phyloP scores from a whole-genome alignment of 495 filamentous ascomycete species.

The Aspergillus panamensis region DNA sequence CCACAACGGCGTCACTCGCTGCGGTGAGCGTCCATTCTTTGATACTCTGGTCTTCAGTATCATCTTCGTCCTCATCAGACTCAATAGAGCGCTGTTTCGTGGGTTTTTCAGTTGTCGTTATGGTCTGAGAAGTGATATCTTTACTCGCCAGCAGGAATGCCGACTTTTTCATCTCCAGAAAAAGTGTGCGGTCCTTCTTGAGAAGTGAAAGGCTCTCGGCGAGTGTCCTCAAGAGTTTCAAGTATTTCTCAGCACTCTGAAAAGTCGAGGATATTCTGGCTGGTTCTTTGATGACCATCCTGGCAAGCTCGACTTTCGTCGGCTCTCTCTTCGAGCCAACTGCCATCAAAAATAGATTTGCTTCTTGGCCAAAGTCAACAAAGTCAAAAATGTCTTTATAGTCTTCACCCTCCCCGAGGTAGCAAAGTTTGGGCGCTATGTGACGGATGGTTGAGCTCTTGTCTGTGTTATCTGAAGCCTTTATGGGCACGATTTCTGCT shows the following conservation, averaged over 20 bases:
- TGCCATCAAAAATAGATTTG: conserved; percentile 81
- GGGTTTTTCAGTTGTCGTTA: conserved; percentile 18
- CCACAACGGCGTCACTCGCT: conserved; percentile 68
- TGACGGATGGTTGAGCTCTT: conserved; percentile 38
- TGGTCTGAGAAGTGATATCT: conserved; percentile 54
- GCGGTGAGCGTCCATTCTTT: conserved; percentile 71
- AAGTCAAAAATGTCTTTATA: conserved; percentile 95
- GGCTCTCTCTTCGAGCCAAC: conserved; percentile 90
- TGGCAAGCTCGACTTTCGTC: conserved; percentile 76
- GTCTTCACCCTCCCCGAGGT: conserved; percentile 68
- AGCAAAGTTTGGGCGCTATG: conserved; percentile 65
- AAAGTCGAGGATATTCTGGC: conserved; percentile 72
- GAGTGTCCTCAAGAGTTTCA: conserved; percentile 72
- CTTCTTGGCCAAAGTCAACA: conserved; percentile 84
- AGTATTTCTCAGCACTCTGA: conserved; percentile 76
- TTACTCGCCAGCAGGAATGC: conserved; percentile 76
- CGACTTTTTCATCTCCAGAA: conserved; percentile 68
- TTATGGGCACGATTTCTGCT: conserved; percentile 69
- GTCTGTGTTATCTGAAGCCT: conserved; percentile 34
- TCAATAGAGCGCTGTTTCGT: conserved; percentile 23
- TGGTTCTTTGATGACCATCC: conserved; percentile 72
- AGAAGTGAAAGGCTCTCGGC: conserved; percentile 64
- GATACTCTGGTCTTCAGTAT: conserved; percentile 53
- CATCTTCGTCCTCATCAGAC: conserved; percentile 58
- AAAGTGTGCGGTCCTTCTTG: conserved; percentile 74